Evolutionary conservation across 2,329 filamentous ascomycete genomes (phyloP).

Genomic region (Ceratocystis colombiana): DNA sequence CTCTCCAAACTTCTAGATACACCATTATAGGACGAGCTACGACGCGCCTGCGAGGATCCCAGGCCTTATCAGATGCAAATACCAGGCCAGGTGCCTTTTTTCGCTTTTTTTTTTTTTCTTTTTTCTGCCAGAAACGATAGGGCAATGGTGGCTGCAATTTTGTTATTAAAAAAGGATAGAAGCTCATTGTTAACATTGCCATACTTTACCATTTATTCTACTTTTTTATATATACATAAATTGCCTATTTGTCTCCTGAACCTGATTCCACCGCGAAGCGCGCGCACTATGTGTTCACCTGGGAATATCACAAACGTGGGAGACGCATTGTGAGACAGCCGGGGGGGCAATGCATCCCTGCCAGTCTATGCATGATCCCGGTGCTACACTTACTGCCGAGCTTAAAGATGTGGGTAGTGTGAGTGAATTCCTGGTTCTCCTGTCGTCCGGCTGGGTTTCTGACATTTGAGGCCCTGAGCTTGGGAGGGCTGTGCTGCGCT

Average conservation of each 20-base stretch:
- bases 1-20: constrained; percentile 7
- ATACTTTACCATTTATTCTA: not conserved
- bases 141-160: not conserved
- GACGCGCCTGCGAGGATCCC: constrained; percentile 17
- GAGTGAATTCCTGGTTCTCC: constrained; percentile 10
- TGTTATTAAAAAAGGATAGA: not conserved
- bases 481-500: not conserved
- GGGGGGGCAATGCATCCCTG: not conserved
- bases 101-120: constrained; percentile 1
- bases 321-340: not conserved
- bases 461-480: not conserved
- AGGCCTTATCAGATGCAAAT: constrained; percentile 19
- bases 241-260: not conserved
- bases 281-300: not conserved
- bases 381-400: not conserved
- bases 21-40: constrained; percentile 15
- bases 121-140: not conserved
- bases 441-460: constrained; percentile 1
- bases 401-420: not conserved
- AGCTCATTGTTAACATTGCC: not conserved
- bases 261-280: too few species aligned
- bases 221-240: not conserved
- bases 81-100: constrained; percentile 5
- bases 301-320: not conserved
- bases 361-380: not conserved